Conservation (phyloP, 2,329 filamentous ascomycete species). For the Tympanopsis confertula region DNA sequence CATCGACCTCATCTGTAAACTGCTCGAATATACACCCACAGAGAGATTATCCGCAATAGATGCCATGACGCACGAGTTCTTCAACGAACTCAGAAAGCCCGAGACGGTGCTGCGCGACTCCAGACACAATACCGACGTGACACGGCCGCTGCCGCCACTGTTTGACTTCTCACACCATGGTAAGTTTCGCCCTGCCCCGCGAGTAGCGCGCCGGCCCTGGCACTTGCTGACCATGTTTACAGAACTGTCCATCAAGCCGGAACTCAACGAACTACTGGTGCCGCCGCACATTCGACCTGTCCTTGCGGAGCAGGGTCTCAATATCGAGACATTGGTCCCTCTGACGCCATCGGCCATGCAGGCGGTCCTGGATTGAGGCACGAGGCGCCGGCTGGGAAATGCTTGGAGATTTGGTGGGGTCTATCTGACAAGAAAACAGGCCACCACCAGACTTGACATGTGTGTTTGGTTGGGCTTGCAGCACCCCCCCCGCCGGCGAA, state of each 20-base stretch:
- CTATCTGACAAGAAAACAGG: too few species aligned
- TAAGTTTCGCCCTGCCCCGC: slow-evolving; percentile 32
- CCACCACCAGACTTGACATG: too few species aligned
- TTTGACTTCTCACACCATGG: slow-evolving; percentile 93
- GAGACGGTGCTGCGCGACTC: slow-evolving; percentile 86
- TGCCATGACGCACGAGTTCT: slow-evolving; percentile 97
- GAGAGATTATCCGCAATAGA: slow-evolving; percentile 87
- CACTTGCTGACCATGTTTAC: too few species aligned
- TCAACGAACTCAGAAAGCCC: slow-evolving; percentile 91
- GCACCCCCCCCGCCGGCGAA: too few species aligned
- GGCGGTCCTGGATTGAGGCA: slow-evolving; percentile 80
- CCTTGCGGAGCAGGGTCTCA: slow-evolving; percentile 67
- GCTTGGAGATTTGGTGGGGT: slow-evolving; percentile 9
- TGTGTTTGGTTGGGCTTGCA: neutral
- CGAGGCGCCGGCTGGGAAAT: slow-evolving; percentile 13
- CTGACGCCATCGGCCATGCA: slow-evolving; percentile 94
- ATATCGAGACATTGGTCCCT: slow-evolving; percentile 87
- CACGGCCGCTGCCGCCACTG: slow-evolving; percentile 72
- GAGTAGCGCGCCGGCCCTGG: too few species aligned
- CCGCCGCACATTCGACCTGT: slow-evolving; percentile 68
- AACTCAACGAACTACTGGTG: slow-evolving; percentile 78
- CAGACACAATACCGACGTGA: slow-evolving; percentile 68
- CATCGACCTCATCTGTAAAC: slow-evolving; percentile 84
- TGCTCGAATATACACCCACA: slow-evolving; percentile 94
- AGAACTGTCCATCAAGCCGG: slow-evolving; percentile 94